phyloP scores from a whole-genome alignment of 2,329 filamentous ascomycete species.

The Xylariomycetidae sp. region DNA sequence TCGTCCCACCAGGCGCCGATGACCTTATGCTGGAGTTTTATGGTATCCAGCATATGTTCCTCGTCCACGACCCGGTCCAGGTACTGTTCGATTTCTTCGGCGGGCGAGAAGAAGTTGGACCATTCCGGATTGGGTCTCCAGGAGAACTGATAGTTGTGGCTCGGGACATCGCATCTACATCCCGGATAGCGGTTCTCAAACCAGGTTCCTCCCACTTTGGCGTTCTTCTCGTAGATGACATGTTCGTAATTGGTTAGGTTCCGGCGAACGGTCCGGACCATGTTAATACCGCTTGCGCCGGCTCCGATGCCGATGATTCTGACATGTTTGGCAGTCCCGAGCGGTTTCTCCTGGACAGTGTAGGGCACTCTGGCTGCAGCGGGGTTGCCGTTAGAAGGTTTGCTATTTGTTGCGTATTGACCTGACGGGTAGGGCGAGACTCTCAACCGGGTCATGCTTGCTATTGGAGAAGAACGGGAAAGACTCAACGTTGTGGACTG shows the following conservation, averaged over 20 bases:
- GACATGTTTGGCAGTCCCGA: slow-evolving; percentile 35
- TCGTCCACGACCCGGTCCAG: slow-evolving; percentile 44
- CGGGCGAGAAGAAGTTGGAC: slow-evolving; percentile 52
- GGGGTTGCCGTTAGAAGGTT: slow-evolving; percentile 13
- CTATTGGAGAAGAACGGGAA: slow-evolving; percentile 10
- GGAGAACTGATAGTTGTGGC: slow-evolving; percentile 59
- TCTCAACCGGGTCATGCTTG: slow-evolving; percentile 24
- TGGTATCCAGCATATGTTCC: slow-evolving; percentile 37
- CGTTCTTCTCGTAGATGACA: slow-evolving; percentile 53
- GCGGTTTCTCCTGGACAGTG: slow-evolving; percentile 30
- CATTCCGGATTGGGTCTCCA: slow-evolving; percentile 57
- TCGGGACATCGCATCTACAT: slow-evolving; percentile 52
- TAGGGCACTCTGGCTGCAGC: slow-evolving; percentile 22
- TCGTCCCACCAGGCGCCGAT: slow-evolving; percentile 41
- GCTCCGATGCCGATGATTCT: slow-evolving; percentile 41
- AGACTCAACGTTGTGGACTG: slow-evolving; percentile 19
- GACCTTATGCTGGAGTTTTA: slow-evolving; percentile 40
- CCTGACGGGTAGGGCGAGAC: slow-evolving; percentile 11
- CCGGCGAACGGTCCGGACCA: slow-evolving; percentile 39
- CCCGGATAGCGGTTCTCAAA: slow-evolving; percentile 56
- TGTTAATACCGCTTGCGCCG: slow-evolving; percentile 40
- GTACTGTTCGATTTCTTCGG: slow-evolving; percentile 52
- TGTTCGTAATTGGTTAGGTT: slow-evolving; percentile 39
- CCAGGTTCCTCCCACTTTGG: slow-evolving; percentile 53
- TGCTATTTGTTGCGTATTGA: slow-evolving; percentile 8